Conservation (phyloP, 2,329 filamentous ascomycete genomes). For the Akanthomyces muscarius region DNA sequence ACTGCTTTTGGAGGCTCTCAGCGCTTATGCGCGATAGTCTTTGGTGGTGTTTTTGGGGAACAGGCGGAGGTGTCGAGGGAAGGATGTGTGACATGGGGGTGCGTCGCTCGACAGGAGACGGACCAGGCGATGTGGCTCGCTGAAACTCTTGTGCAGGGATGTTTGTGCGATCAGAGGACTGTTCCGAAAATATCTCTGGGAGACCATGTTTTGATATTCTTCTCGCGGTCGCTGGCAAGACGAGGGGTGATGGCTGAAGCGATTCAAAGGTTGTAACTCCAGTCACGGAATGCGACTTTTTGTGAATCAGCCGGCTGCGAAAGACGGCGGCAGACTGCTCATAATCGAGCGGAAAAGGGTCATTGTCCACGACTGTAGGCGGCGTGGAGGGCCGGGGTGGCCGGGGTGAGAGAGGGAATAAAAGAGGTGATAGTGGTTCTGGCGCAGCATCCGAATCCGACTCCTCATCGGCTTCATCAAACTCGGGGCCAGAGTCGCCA, state of each 20-base stretch:
- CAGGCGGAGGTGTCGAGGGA: neutral
- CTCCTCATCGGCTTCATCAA: conserved; percentile 19
- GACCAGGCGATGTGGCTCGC: neutral
- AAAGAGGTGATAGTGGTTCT: conserved; percentile 22
- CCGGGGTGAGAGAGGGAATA: conserved; percentile 30
- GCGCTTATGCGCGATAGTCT: neutral
- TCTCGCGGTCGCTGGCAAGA: neutral
- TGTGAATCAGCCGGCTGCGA: conserved; percentile 17
- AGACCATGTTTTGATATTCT: neutral
- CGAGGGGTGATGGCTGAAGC: neutral
- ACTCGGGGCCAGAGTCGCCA: conserved; percentile 33
- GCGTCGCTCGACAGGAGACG: neutral
- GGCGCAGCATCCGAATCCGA: conserved; percentile 16
- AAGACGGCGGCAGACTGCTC: neutral
- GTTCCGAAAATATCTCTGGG: neutral
- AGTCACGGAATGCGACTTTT: conserved; percentile 26
- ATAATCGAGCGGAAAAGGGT: neutral
- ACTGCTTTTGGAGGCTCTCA: neutral
- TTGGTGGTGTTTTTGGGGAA: conserved; percentile 9
- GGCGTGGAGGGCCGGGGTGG: conserved; percentile 32
- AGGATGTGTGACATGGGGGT: neutral
- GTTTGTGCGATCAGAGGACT: neutral
- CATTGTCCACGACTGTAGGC: conserved; percentile 16
- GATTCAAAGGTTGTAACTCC: conserved; percentile 10
- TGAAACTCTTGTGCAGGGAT: conserved; percentile 11